These are phyloP conservation scores for Beauveria rudraprayagi DNA, from an alignment of 2,329 filamentous ascomycete genomes.

Conservation along the genomic window DNA sequence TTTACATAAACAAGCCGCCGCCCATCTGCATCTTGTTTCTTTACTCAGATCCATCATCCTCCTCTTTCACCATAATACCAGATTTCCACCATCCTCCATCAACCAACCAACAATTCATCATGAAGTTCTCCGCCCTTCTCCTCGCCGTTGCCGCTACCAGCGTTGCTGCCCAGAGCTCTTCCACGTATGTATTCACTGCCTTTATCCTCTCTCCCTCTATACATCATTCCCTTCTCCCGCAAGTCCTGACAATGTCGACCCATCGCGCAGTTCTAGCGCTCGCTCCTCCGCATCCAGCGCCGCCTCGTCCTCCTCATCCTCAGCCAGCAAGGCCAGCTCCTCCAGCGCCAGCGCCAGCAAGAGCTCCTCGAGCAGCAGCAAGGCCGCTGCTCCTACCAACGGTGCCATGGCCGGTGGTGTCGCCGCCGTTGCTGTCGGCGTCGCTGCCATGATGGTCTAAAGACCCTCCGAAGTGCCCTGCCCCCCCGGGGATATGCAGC, in stretches of 20 bases:
- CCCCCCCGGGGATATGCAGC: not conserved
- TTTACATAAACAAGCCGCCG: no score
- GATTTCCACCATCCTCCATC: not conserved
- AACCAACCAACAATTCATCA: not conserved
- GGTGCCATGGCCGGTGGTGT: not conserved
- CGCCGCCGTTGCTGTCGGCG: slow-evolving; percentile 1
- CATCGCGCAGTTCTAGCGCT: not conserved
- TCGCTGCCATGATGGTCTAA: slow-evolving; percentile 3
- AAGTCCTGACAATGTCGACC: not conserved
- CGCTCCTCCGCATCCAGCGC: not conserved
- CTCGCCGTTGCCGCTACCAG: not conserved
- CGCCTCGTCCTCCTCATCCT: not conserved
- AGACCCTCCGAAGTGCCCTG: not conserved
- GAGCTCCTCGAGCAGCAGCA: not conserved
- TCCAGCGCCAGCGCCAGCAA: not conserved
- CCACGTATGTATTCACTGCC: not conserved
- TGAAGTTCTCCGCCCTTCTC: slow-evolving; percentile 3
- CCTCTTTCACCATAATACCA: not conserved
- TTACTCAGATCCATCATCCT: not conserved
- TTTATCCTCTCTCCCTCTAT: not conserved
- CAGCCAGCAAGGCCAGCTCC: not conserved
- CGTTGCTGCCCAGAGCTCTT: not conserved
- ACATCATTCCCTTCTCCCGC: not conserved
- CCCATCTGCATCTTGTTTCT: no score
- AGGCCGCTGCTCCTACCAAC: not conserved